Evolutionary conservation across 306 rosid genomes (phyloP), one percentile per base, ranked within the genome.

Genomic region (Quillaja saponaria): DNA sequence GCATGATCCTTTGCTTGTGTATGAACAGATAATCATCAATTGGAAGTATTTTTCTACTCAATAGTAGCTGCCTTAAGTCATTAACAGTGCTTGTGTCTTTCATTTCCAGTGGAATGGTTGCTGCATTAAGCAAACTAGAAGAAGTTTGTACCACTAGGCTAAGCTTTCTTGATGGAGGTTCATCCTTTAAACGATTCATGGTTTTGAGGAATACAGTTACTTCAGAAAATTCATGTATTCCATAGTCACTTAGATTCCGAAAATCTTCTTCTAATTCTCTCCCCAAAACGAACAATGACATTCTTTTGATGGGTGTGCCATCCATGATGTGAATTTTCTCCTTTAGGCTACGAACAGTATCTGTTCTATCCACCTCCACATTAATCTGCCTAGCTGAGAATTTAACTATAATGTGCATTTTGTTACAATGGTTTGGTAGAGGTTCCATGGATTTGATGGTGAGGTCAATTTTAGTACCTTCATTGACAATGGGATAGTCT

Each of bases 1-100:
- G 80, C 98, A 88, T 91, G 66, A 88, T 91, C 72, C 98, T 84
- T 67, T 92, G 98, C 54, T 57, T 84, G 73, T 92, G 98, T 53
- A 92, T 82, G 55, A 92, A 88, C 83, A 92, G 55, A 50, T 92
- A 92, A 40, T 92, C 88, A 66, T 84, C 88, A 42, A 15, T 28
- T 8, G 95, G 95, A 42, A 91, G 69, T 64, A 81, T 34, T 56
- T 81, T 82, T 59, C 81, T 59, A 71, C 79, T 54, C 63, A 88
- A 16, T 63, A 92, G 73, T 2, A 84, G 41, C 46, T 81, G 79
- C 81, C 87, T 83, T 34, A 92, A 60, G 42, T 84, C 96, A 13
- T 53, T 64, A 3, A 84, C 83, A 2, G 85, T 88, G 80, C 75
- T 77, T 40, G 68, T 55, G 44, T 86, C 90, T 58, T 75, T 74